Base-by-base conservation (phyloP, 1,139 yeast species). In the Tardiomyces depauwii region DNA sequence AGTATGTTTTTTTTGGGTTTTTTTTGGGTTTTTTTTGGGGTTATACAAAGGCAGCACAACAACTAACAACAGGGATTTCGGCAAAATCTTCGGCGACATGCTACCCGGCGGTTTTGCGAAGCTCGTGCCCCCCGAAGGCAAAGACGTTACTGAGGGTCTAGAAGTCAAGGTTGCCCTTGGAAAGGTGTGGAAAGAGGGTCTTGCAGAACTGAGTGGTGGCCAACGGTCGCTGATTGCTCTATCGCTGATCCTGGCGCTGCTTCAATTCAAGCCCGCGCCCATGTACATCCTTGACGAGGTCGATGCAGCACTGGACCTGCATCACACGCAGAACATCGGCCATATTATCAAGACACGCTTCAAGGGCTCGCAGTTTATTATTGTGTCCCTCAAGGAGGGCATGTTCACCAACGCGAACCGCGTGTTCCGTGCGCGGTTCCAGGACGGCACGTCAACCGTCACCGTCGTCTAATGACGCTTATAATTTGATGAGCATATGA, bases 331-430 rank as follows among this genome's bases (percentile, higher is more conserved):
- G 64, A 91, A 91, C 59, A 91, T 93, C 58, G 99, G 99, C 4
- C 96, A 88, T 60, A 72, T 93, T 60, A 91, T 93, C 64, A 91
- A 89, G 66, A 89, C 96, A 0, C 72, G 96, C 55, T 93, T 93
- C 66, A 83, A 85, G 62, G 96, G 95, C 0, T 83, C 96, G 2
- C 99, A 93, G 62, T 93, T 93, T 60, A 89, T 93, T 54, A 95
- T 93, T 47, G 98, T 93, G 18, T 85, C 96, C 27, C 77, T 93
- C 66, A 93, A 93, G 62, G 98, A 93, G 63, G 98, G 97, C 14
- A 87, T 93, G 96, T 93, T 91, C 61, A 83, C 95, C 23, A 93
- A 93, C 66, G 99, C 98, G 13, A 93, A 93, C 61, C 73, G 95
- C 51, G 87, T 93, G 30, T 93, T 88, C 64, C 76, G 95, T 57